Percentiles rank a stretch among this genome's conserved stretches.
Conservation (phyloP, 257 asterid genomes). For the Euphrasia confusa region DNA sequence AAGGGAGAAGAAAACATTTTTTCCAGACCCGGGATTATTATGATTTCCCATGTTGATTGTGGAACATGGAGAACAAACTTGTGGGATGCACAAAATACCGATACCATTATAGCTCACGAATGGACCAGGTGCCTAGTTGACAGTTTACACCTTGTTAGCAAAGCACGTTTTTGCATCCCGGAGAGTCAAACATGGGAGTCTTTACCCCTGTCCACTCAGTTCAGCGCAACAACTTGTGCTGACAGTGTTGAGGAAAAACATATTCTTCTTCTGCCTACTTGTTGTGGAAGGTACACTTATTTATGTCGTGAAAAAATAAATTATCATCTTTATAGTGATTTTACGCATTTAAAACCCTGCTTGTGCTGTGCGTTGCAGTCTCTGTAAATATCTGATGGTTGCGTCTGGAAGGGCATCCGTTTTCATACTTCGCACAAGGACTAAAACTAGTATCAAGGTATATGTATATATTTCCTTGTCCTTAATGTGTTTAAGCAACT, state of each 20-base stretch:
- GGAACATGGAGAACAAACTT: constrained; percentile 82
- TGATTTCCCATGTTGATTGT: constrained; percentile 82
- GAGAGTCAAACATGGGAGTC: constrained; percentile 93
- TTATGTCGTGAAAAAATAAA: constrained; percentile 16
- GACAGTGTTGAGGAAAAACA: constrained; percentile 46
- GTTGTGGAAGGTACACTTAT: constrained; percentile 80
- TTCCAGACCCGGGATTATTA: constrained; percentile 56
- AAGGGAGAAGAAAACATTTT: constrained; percentile 30
- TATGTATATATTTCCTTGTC: not conserved
- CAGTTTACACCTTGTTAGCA: constrained; percentile 38
- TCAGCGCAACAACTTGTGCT: constrained; percentile 43
- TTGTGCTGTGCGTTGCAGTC: constrained; percentile 38
- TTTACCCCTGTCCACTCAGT: constrained; percentile 59
- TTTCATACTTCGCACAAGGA: constrained; percentile 51
- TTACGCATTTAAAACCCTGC: not conserved
- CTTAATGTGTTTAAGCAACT: constrained; percentile 20
- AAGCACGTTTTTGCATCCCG: constrained; percentile 68
- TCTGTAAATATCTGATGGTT: constrained; percentile 87
- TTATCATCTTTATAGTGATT: not conserved
- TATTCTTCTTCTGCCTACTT: constrained; percentile 65
- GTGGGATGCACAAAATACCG: constrained; percentile 27
- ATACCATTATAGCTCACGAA: constrained; percentile 20
- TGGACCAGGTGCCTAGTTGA: constrained; percentile 88
- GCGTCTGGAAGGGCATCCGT: constrained; percentile 90
- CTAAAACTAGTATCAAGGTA: constrained; percentile 52